Evolutionary conservation across 805 yeast genomes (phyloP), one percentile per base, ranked within the genome.

Genomic region (Metschnikowia matae): DNA sequence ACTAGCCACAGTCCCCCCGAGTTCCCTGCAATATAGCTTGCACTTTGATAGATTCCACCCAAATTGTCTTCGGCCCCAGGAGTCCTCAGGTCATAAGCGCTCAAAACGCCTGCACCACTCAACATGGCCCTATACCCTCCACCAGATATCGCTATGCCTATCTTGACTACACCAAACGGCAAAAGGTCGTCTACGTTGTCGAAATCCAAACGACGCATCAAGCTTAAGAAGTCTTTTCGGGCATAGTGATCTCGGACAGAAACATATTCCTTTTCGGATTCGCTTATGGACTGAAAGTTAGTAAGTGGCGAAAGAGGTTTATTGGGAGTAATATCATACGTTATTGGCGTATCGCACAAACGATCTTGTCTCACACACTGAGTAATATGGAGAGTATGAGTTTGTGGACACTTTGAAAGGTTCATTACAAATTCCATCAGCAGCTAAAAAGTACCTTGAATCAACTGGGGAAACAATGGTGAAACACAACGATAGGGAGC

Each of bases 1-100:
- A 85, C 79, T 7, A 83, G 64, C 90, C 91, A 85, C 42, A 85
- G 77, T 0, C 90, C 91, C 1, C 90, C 90, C 2, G 89, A 83
- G 1, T 83, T 75, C 0, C 89, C 89, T 0, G 81, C 77, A 10
- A 85, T 69, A 60, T 85, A 84, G 14, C 78, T 67, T 0, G 82
- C 52, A 6, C 79, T 67, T 56, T 84, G 87, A 18, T 80, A 63
- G 10, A 84, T 48, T 0, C 85, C 85, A 20, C 79, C 79, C 15
- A 81, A 54, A 33, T 63, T 68, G 7, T 55, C 46, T 4, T 62
- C 56, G 2, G 74, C 40, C 6, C 65, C 62, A 0, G 70, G 62
- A 3, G 79, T 74, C 47, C 84, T 62, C 11, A 48, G 51, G 56
- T 82, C 87, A 44, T 75, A 65, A 0, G 85, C 84, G 4, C 74